Conservation (phyloP, 1,139 yeast species). For the Lodderomyces parapsilosis region DNA sequence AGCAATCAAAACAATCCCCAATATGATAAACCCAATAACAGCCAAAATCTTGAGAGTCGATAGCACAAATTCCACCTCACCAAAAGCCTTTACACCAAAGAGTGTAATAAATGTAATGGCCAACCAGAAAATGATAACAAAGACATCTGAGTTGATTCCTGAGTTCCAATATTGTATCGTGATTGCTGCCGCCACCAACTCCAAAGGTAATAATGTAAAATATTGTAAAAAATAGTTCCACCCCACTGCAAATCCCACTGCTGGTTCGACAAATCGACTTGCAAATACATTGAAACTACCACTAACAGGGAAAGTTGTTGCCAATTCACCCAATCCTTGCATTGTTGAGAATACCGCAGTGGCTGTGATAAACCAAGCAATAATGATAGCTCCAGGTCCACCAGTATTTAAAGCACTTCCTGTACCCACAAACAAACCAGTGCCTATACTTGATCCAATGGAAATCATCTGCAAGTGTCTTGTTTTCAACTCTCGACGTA, state of each 20-base stretch:
- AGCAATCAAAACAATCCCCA: slow-evolving; percentile 39
- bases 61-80: slow-evolving; percentile 44
- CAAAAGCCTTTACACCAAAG: slow-evolving; percentile 44
- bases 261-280: slow-evolving; percentile 39
- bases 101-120: slow-evolving; percentile 36
- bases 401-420: slow-evolving; percentile 46
- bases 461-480: slow-evolving; percentile 65
- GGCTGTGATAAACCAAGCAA: slow-evolving; percentile 43
- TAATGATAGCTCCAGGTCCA: slow-evolving; percentile 67
- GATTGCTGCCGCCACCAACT: slow-evolving; percentile 41
- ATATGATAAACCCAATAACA: slow-evolving; percentile 39
- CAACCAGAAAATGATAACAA: slow-evolving; percentile 38
- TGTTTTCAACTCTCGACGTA: slow-evolving; percentile 39
- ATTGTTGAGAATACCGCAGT: slow-evolving; percentile 30
- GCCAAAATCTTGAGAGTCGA: slow-evolving; percentile 39
- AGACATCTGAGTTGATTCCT: slow-evolving; percentile 38
- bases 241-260: slow-evolving; percentile 43
- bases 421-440: slow-evolving; percentile 59
- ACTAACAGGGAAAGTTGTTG: slow-evolving; percentile 40
- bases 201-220: slow-evolving; percentile 31
- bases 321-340: slow-evolving; percentile 42
- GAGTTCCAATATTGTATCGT: slow-evolving; percentile 42
- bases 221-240: slow-evolving; percentile 46
- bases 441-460: slow-evolving; percentile 65
- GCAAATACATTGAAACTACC: slow-evolving; percentile 43